Base-by-base conservation (phyloP, 1,139 yeast species). In the Kodamaea derodonti region DNA sequence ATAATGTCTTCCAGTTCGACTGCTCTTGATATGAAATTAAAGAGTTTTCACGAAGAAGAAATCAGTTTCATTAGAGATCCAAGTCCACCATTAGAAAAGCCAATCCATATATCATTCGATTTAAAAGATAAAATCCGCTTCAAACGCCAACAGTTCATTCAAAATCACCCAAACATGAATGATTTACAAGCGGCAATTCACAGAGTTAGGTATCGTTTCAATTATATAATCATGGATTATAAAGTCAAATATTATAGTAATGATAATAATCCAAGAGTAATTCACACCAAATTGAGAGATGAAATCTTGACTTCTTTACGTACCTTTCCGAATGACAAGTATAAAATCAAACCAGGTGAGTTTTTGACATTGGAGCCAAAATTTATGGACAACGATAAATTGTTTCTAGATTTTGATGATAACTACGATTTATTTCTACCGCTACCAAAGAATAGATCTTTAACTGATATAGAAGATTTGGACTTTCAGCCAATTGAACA, bases 241-340 rank as follows among this genome's bases (percentile, higher is more conserved):
- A 40, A 45, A 27, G 50, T 44, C 31, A 39, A 42, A 27, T 51
- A 47, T 38, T 53, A 55, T 39, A 47, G 55, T 40, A 47, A 46
- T 28, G 43, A 44, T 16, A 42, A 40, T 12, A 47, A 53, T 34
- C 56, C 60, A 3, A 40, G 60, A 5, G 50, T 54, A n/a, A 45
- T 54, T 17, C 52, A 48, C 7, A 41, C 53, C 5, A 47, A 47
- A 34, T 42, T 51, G 30, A 34, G 40, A 11, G 40, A 46, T 33
- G 45, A 43, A 29, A 38, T 36, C 11, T 40, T 54, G 14, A 27
- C 47, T 11, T 41, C 58, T 7, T 44, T 55, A 35, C 37, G 60
- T 13, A 49, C 56, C 0, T 40, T 38, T 29, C 58, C 57, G 5
- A 36, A 42, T 16, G 55, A 52, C 37, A 41, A 41, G 18, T 51